Evolutionary conservation across 2,329 filamentous ascomycete genomes (phyloP), one percentile per base, ranked within the genome.

Genomic region (Tolypocladium nubicola): DNA sequence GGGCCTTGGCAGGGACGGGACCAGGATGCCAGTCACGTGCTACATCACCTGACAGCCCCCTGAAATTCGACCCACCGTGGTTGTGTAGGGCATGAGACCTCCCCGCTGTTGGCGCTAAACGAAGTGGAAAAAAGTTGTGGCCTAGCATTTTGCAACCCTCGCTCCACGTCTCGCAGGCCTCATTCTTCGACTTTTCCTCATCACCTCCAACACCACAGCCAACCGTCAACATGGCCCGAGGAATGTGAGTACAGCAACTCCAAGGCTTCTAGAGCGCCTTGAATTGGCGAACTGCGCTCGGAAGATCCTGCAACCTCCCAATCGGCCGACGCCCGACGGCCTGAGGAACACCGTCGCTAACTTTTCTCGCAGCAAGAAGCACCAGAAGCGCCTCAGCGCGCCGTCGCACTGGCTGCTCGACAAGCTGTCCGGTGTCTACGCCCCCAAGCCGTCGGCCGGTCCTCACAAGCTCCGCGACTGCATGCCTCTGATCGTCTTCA

Each of bases 391-490:
- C 85, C 86, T 97, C 76, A 94, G 89, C 81, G 94, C 94, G 77
- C 94, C 94, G 76, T 95, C 89, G 78, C 94, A 97, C 88, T 99
- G 94, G 94, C 90, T 99, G 76, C 85, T 99, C 78, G 94, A 99
- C 90, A 99, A 99, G 82, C 86, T 99, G 76, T 96, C 91, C 79
- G 94, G 94, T 76, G 82, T 84, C 79, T 93, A 89, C 74, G 86
- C 84, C 69, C 86, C 86, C 71, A 75, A 75, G 72, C 82, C 86
- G 65, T 86, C 84, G 65, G 74, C 84, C 70, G 94, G 94, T 90
- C 94, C 94, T 79, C 93, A 97, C 89, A 99, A 99, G 89, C 85
- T 94, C 77, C 89, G 94, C 77, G 94, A 99, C 82, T 97, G 93
- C 83, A 87, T 99, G 82, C 94, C 94, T 67, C 82, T 99, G 77